phyloP scores from a whole-genome alignment of 2,329 filamentous ascomycete genomes.

The Emericellopsis atlantica region DNA sequence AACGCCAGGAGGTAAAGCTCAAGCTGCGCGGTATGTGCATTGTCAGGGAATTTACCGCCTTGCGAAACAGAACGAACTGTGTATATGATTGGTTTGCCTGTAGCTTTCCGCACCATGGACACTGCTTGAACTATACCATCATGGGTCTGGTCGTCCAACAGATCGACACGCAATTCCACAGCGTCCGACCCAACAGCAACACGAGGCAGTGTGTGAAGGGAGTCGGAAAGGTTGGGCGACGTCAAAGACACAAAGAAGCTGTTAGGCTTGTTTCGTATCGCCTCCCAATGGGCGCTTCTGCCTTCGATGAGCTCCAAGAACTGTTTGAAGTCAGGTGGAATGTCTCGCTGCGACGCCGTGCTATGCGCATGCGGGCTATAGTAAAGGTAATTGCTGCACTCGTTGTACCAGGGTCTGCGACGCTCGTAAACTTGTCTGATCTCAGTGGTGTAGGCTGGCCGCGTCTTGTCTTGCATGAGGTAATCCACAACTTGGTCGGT shows the following conservation, averaged over 20 bases:
- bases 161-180: constrained; percentile 85
- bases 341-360: constrained; percentile 5
- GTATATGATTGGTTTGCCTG: constrained; percentile 76
- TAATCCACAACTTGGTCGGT: constrained; percentile 83
- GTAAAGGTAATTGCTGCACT: constrained; percentile 92
- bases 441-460: constrained; percentile 85
- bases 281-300: constrained; percentile 31
- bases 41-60: constrained; percentile 78
- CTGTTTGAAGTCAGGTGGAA: constrained; percentile 20
- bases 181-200: constrained; percentile 81
- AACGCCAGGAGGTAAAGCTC: constrained; percentile 68
- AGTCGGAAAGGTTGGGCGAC: constrained; percentile 56
- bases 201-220: constrained; percentile 51
- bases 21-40: constrained; percentile 55
- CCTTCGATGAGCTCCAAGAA: constrained; percentile 26
- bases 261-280: constrained; percentile 40
- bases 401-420: constrained; percentile 77
- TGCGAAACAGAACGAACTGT: constrained; percentile 79
- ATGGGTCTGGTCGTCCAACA: constrained; percentile 62
- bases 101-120: constrained; percentile 59
- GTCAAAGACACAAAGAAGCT: constrained; percentile 94
- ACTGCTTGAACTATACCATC: constrained; percentile 78
- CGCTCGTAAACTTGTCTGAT: constrained; percentile 85
- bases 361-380: constrained; percentile 55
- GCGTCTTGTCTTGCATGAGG: constrained; percentile 74